Base-by-base conservation (phyloP, 116 monocot genomes). In the Thalassia testudinum region DNA sequence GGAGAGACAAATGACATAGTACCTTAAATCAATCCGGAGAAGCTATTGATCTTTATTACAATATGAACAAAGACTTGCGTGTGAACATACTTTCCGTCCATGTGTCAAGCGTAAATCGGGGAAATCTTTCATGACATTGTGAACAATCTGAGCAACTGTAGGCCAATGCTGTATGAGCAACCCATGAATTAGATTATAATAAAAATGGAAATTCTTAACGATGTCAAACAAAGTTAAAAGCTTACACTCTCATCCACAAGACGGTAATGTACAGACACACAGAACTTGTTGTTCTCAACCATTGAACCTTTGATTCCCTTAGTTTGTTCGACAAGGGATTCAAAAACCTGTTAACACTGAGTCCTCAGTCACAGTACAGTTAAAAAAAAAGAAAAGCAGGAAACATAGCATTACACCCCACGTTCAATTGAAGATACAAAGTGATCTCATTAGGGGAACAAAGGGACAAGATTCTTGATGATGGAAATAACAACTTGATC, bases 221-320 rank as follows among this genome's bases (percentile, higher is more conserved):
- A 57, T 22, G 20, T 23, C 20, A 42, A 53, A 27, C 24, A 28
- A 21, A 47, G 12, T 14, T 22, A 20, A 50, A 12, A 49, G 15
- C 47, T 38, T 64, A 86, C 97, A 72, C 75, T 70, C 62, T 62
- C 61, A 56, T 88, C 75, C 65, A 97, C 88, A 30, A 74, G 71
- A 27, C 97, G 97, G 60, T 89, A 89, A 75, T 97, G 97, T 58
- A 97, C 89, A 63, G 97, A 97, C 24, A 85, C 83, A 48, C 89
- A 97, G 44, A 95, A 97, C 52, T 82, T 97, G 50, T 97, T 97
- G 52, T 89, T 85, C 62, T 97, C 97, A 24, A 97, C 82, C 28
- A 56, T 88, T 24, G 82, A 73, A 37, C 97, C 97, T 37, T 72
- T 54, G 23, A 97, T 89, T 27, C 75, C 82, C 37, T 75, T 77